These are phyloP conservation scores for Paralagenidium karlingii DNA, from an alignment of 352 stramenopile species.

Conservation along the genomic window DNA sequence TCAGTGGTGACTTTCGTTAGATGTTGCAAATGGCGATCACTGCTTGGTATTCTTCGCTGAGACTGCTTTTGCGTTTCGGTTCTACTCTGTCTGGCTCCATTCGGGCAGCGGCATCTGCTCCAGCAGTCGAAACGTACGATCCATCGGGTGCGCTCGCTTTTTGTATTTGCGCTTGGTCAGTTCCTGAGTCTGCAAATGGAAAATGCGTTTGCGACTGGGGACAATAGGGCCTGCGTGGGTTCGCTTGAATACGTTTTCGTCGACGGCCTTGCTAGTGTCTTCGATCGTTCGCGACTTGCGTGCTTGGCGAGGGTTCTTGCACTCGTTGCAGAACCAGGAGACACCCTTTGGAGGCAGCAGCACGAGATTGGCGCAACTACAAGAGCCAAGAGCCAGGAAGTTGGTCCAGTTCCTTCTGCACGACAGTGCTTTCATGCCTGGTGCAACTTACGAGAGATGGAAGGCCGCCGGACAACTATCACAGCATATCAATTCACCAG, in stretches of 20 bases:
- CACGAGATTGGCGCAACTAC: conserved; percentile 50
- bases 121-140: conserved; percentile 45
- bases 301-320: conserved; percentile 30
- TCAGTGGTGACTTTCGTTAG: too few species aligned
- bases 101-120: conserved; percentile 42
- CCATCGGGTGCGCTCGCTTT: conserved; percentile 25
- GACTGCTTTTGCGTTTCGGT: too few species aligned
- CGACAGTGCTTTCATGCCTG: not conserved
- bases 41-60: too few species aligned
- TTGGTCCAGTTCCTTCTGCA: too few species aligned
- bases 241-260: conserved; percentile 32
- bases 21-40: too few species aligned
- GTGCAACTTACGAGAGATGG: conserved; percentile 34
- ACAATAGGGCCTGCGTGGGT: conserved; percentile 20
- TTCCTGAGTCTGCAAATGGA: conserved; percentile 19
- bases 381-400: not conserved
- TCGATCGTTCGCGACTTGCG: conserved; percentile 2
- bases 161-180: conserved; percentile 25
- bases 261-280: conserved; percentile 7
- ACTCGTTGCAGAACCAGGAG: conserved; percentile 59
- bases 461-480: conserved; percentile 67
- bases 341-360: conserved; percentile 33
- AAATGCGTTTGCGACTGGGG: conserved; percentile 55
- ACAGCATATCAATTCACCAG: conserved; percentile 68
- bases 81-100: conserved; percentile 29